Evolutionary conservation across 1,284 basidiomycete genomes (phyloP).

Genomic region (Cronartium quercuum): DNA sequence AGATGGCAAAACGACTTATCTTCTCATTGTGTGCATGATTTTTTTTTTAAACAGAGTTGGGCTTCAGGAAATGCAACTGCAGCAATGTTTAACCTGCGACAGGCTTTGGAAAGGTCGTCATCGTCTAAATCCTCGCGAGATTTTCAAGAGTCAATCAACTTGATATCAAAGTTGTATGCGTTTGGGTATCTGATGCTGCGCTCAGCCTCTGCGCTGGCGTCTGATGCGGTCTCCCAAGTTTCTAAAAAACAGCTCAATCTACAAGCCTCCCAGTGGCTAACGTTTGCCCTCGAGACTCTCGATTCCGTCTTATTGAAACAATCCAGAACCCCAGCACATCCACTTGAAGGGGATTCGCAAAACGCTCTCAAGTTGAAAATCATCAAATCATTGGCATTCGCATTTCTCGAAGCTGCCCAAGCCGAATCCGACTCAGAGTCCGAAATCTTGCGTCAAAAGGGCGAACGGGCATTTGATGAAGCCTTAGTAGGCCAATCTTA

Average conservation of each 20-base stretch:
- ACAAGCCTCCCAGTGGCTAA: conserved; percentile 34
- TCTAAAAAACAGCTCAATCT: not conserved
- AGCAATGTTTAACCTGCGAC: conserved; percentile 30
- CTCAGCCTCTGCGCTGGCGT: not conserved
- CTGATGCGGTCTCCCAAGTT: not conserved
- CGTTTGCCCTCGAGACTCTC: conserved; percentile 16
- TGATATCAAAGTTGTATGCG: conserved; percentile 22
- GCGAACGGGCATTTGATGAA: conserved; percentile 36
- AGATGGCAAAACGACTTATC: not conserved
- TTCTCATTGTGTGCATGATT: not conserved
- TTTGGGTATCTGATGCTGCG: conserved; percentile 14
- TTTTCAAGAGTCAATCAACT: conserved; percentile 10
- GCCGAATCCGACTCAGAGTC: not conserved
- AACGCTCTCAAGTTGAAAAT: conserved; percentile 29
- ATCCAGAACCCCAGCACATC: too few species aligned
- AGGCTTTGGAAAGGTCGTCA: conserved; percentile 6
- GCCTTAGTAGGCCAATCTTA: conserved; percentile 17
- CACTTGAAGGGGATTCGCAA: not conserved
- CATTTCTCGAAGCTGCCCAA: conserved; percentile 25
- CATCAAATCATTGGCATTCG: conserved; percentile 24
- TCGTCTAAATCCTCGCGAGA: not conserved
- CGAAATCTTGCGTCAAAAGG: conserved; percentile 11
- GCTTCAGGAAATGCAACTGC: conserved; percentile 32
- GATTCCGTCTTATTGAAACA: conserved; percentile 8
- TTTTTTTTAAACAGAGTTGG: conserved; percentile 22